These are phyloP conservation scores for Trypanosoma lewisi DNA, from an alignment of 208 protist genomes.

Conservation along the genomic window DNA sequence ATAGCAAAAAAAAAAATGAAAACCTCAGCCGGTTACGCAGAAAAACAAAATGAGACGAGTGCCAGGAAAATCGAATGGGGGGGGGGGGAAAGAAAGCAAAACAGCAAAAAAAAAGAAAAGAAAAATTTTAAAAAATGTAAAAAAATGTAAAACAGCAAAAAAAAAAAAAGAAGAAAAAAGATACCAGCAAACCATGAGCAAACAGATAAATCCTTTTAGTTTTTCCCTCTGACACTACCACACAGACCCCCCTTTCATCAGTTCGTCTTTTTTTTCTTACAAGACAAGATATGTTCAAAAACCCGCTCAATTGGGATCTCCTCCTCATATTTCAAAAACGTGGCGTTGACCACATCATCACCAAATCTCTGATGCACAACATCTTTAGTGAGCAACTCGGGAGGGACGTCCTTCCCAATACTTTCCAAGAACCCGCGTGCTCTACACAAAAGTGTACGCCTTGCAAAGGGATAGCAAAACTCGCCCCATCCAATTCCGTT, in stretches of 20 bases:
- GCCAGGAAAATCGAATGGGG: slow-evolving; percentile 10
- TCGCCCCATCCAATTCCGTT: slow-evolving; percentile 48
- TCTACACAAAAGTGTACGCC: slow-evolving; percentile 28
- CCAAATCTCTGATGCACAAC: slow-evolving; percentile 34
- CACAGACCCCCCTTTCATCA: neutral
- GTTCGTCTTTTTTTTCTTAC: neutral
- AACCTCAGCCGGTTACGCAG: no score
- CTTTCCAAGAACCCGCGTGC: slow-evolving; percentile 24
- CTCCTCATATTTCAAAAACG: slow-evolving; percentile 44
- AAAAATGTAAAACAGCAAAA: neutral
- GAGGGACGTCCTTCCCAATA: slow-evolving; percentile 29
- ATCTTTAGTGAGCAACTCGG: slow-evolving; percentile 28
- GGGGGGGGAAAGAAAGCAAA: slow-evolving; percentile 1
- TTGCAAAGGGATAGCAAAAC: slow-evolving; percentile 68
- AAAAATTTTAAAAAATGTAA: no score
- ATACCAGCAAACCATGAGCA: neutral
- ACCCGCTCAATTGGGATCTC: slow-evolving; percentile 48
- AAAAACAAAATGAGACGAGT: no score
- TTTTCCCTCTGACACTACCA: no score
- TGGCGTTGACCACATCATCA: slow-evolving; percentile 10
- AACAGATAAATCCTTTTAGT: neutral
- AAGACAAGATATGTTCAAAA: slow-evolving; percentile 14
- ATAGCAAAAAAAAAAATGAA: no score
- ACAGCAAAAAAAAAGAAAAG: neutral
- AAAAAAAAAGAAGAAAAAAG: slow-evolving; percentile 16